These are phyloP conservation scores for Melampsora larici-populina DNA, from an alignment of 1,284 basidiomycete genomes.

Conservation along the genomic window DNA sequence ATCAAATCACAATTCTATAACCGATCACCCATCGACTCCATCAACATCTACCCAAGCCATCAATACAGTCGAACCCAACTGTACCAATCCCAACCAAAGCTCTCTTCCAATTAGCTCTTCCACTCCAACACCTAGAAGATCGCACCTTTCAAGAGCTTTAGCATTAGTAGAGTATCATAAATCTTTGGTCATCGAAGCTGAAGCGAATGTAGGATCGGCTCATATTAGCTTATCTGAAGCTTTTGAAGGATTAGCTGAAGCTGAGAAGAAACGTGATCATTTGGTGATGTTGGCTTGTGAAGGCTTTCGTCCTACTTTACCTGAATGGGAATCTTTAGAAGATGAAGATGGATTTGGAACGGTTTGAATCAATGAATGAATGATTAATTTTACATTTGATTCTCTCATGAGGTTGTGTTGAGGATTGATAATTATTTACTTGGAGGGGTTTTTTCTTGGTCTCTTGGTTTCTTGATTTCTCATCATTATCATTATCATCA, in stretches of 20 bases:
- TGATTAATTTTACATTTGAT: no score
- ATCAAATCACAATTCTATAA: no score
- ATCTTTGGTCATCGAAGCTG: slow-evolving; percentile 17
- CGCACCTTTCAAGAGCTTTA: slow-evolving; percentile 14
- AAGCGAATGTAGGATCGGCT: slow-evolving; percentile 24
- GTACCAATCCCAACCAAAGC: not conserved
- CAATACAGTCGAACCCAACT: not conserved
- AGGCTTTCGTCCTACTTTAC: slow-evolving; percentile 27
- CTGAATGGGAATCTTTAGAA: not conserved
- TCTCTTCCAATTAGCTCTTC: not conserved
- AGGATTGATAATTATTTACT: no score
- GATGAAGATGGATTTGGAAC: no score
- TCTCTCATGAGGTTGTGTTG: no score
- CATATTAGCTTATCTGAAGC: slow-evolving; percentile 24
- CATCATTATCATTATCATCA: no score
- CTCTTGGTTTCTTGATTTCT: no score
- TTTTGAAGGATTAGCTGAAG: slow-evolving; percentile 10
- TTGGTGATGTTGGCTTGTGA: slow-evolving; percentile 19
- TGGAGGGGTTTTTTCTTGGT: no score
- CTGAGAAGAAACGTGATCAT: slow-evolving; percentile 17
- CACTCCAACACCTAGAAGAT: not conserved
- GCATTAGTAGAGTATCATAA: slow-evolving; percentile 17
- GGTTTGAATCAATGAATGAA: no score
- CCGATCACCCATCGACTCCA: no score
- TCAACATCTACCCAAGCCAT: no score